phyloP scores from a whole-genome alignment of 2,329 filamentous ascomycete species.

The Aspergillus sp. region DNA sequence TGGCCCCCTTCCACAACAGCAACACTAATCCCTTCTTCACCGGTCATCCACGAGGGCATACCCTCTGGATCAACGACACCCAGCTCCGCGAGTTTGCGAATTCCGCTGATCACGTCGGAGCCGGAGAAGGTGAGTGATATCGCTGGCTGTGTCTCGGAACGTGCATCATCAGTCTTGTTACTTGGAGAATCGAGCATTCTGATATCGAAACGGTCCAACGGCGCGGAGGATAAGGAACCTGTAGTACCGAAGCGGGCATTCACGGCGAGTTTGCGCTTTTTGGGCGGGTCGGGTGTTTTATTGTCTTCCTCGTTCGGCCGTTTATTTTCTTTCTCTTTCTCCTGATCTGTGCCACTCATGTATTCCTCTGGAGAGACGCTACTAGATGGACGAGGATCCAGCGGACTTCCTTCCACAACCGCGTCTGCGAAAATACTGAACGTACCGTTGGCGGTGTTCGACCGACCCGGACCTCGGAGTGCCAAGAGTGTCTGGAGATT shows the following conservation, averaged over 20 bases:
- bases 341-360: constrained; percentile 13
- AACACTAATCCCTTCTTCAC: constrained; percentile 70
- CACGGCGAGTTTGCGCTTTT: constrained; percentile 55
- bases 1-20: constrained; percentile 57
- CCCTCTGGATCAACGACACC: constrained; percentile 62
- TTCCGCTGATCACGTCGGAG: constrained; percentile 69
- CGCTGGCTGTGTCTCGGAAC: constrained; percentile 12
- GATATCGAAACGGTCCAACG: constrained; percentile 43
- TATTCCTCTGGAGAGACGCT: constrained; percentile 27
- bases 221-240: constrained; percentile 30
- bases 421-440: constrained; percentile 72
- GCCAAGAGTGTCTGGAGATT: constrained; percentile 63
- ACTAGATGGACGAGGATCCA: constrained; percentile 39
- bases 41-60: constrained; percentile 89
- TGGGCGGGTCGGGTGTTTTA: constrained; percentile 30
- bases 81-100: constrained; percentile 67
- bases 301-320: constrained; percentile 2
- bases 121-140: constrained; percentile 60
- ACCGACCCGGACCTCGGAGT: constrained; percentile 59
- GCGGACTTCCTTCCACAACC: constrained; percentile 41
- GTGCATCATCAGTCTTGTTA: constrained; percentile 4
- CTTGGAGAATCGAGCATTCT: constrained; percentile 38
- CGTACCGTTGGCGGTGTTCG: constrained; percentile 64
- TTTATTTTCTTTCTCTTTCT: constrained; percentile 6
- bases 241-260: constrained; percentile 62